phyloP scores from a whole-genome alignment of 345 rosid genomes.

The Eucalyptus cloeziana region DNA sequence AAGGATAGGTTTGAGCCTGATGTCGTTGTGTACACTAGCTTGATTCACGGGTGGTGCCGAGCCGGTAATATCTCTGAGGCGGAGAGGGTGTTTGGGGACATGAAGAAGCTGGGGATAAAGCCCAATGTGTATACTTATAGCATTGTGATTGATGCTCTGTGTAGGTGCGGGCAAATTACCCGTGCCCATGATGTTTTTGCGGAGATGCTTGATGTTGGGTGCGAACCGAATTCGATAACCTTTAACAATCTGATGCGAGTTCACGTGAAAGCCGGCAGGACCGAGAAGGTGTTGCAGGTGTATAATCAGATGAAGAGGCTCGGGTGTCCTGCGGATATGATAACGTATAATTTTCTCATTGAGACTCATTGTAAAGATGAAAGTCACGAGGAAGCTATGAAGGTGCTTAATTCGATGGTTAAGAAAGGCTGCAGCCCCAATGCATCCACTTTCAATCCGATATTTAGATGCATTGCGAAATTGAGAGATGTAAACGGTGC shows the following conservation, averaged over 20 bases:
- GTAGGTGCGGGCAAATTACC: constrained; percentile 71
- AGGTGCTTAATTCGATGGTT: constrained; percentile 58
- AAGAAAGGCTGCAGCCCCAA: constrained; percentile 52
- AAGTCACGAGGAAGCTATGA: constrained; percentile 49
- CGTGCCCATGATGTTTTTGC: constrained; percentile 88
- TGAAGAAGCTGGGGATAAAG: constrained; percentile 54
- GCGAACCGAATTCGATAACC: constrained; percentile 66
- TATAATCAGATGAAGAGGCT: constrained; percentile 89
- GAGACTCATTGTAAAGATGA: constrained; percentile 71
- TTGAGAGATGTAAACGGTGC: constrained; percentile 72
- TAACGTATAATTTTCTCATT: constrained; percentile 65
- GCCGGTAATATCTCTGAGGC: constrained; percentile 61
- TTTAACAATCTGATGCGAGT: constrained; percentile 83
- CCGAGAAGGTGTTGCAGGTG: constrained; percentile 87
- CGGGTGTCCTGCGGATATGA: constrained; percentile 44
- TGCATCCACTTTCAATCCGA: constrained; percentile 63
- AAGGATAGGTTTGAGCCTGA: constrained; percentile 62
- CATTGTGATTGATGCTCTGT: constrained; percentile 74
- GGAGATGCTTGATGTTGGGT: constrained; percentile 73
- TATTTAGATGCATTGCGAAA: constrained; percentile 65
- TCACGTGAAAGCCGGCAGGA: constrained; percentile 79
- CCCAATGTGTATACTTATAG: constrained; percentile 87
- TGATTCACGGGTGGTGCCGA: constrained; percentile 85
- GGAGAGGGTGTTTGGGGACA: constrained; percentile 66
- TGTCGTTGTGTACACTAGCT: constrained; percentile 62